Evolutionary conservation across 805 yeast species (phyloP).

Genomic region (Metschnikowia santaceciliae): DNA sequence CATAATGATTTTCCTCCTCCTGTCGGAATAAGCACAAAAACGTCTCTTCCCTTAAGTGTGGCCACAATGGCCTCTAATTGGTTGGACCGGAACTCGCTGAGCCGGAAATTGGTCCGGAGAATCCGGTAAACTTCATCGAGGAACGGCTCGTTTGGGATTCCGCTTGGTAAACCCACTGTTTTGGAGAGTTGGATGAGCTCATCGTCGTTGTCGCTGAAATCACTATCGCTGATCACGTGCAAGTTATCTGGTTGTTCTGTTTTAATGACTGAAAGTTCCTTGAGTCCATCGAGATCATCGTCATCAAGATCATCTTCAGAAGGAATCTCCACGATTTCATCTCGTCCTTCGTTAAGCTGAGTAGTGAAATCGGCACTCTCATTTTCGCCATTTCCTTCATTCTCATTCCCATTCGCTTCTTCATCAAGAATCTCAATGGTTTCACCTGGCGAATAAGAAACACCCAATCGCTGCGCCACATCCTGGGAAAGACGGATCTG

Average conservation of each 20-base stretch:
- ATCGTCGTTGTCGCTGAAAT: conserved; percentile 35
- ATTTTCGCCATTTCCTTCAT: neutral
- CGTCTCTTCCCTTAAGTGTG: conserved; percentile 73
- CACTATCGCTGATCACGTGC: conserved; percentile 13
- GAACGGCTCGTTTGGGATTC: conserved; percentile 39
- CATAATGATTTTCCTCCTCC: conserved; percentile 98
- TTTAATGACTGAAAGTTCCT: conserved; percentile 11
- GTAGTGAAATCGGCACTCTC: conserved; percentile 26
- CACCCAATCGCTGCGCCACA: conserved; percentile 28
- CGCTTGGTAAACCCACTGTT: conserved; percentile 1
- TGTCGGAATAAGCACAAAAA: conserved; percentile 95
- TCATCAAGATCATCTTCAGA: conserved; percentile 32
- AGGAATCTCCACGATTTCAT: conserved; percentile 34
- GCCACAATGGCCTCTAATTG: conserved; percentile 86
- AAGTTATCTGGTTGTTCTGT: conserved; percentile 4
- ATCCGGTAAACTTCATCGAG: conserved; percentile 61
- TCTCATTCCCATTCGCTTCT: conserved; percentile 5
- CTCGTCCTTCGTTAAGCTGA: conserved; percentile 41
- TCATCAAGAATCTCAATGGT: conserved; percentile 20
- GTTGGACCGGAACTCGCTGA: conserved; percentile 69
- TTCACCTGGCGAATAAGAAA: conserved; percentile 19
- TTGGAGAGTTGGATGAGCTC: conserved; percentile 18
- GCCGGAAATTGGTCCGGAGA: conserved; percentile 56
- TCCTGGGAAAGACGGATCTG: conserved; percentile 31
- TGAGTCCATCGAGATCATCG: conserved; percentile 12